Base-by-base conservation (phyloP, 2,329 filamentous ascomycete species). In the Fusarium sp. region DNA sequence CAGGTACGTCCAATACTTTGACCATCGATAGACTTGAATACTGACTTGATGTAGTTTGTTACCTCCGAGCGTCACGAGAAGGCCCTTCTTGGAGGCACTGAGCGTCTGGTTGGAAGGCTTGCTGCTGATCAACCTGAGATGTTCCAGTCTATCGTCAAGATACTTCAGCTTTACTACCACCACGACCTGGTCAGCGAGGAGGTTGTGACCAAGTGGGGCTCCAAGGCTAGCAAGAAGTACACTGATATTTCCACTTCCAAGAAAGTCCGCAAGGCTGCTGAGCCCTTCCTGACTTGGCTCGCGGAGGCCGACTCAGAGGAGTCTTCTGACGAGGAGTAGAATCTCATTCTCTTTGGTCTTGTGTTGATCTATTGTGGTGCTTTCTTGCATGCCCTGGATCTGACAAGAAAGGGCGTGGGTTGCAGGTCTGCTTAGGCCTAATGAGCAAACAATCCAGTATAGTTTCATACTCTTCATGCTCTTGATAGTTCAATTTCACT, bases 201-300 rank as follows among this genome's bases (percentile, higher is more conserved):
- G 69, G 89, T 94, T 18, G 89, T 97, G 78, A 92, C 91, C 82
- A 91, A 91, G 74, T 99, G 96, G 95, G 95, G 94, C 72, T 87
- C 88, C 78, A 97, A 96, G 87, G 94, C 95, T 63, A 97, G 93
- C 89, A 98, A 97, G 91, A 98, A 98, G 86, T 98, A 98, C 80
- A 93, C 97, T 74, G 95, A 98, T 79, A 82, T 97, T 66, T 80
- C 90, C 64, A 94, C 90, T 66, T 97, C 93, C 84, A 95, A 94
- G 87, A 97, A 97, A 87, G 94, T 98, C 69, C 93, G 94, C 84
- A 95, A 97, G 86, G 92, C 93, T 72, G 94, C 96, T 56, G 92
- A 97, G 85, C 91, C 93, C 71, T 99, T 99, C 88, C 87, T 98
- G 77, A 92, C 90, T 75, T 98, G 94, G 95, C 93, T 98, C 62